Conservation (phyloP, 441 rosid species). For the Biscutella laevigata region DNA sequence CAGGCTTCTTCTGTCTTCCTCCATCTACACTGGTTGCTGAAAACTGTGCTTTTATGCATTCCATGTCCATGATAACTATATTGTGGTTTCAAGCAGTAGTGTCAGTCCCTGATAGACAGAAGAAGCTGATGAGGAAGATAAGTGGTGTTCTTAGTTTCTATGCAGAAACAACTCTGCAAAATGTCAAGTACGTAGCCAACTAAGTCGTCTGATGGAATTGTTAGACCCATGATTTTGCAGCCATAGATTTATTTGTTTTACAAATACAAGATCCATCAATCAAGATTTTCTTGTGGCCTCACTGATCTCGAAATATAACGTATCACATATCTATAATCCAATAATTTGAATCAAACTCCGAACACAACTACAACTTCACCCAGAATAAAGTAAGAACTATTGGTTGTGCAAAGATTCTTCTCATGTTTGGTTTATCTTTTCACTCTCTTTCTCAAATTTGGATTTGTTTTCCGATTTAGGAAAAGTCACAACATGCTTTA, state of each 20-base stretch:
- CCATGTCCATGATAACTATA: background rate
- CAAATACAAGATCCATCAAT: background rate
- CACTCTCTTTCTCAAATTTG: constrained; percentile 3
- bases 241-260: constrained; percentile 4
- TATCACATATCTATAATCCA: background rate
- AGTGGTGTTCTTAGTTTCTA: constrained; percentile 18
- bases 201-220: constrained; percentile 8
- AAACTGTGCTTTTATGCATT: background rate
- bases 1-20: constrained; percentile 18
- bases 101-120: constrained; percentile 14
- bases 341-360: background rate
- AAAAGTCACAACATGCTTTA: constrained; percentile 16
- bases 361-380: background rate
- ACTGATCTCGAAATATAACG: background rate
- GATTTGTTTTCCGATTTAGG: constrained; percentile 21
- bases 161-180: constrained; percentile 12
- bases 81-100: constrained; percentile 16
- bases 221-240: constrained; percentile 26
- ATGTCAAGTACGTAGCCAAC: constrained; percentile 11
- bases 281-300: background rate
- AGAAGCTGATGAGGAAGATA: constrained; percentile 3
- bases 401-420: constrained; percentile 5
- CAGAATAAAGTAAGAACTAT: background rate
- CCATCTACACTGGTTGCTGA: constrained; percentile 11
- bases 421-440: background rate